phyloP scores from a whole-genome alignment of 2,329 filamentous ascomycete species.

The Rugonectria rugulosa region DNA sequence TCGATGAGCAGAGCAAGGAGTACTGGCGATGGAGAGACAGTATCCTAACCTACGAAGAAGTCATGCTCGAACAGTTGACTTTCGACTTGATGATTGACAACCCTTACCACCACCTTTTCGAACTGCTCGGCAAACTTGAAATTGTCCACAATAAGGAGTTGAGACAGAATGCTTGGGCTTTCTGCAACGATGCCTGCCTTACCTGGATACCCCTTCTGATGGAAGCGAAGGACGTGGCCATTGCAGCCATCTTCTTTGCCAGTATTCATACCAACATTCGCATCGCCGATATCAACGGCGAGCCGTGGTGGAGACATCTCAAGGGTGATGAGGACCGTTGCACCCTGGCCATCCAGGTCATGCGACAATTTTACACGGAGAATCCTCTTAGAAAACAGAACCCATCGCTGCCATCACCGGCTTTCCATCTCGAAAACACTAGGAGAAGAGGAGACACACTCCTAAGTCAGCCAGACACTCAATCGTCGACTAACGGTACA shows the following conservation, averaged over 20 bases:
- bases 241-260: slow-evolving; percentile 86
- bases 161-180: slow-evolving; percentile 89
- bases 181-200: slow-evolving; percentile 88
- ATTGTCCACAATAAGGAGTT: slow-evolving; percentile 82
- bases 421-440: slow-evolving; percentile 64
- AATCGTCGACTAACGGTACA: slow-evolving; percentile 59
- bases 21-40: slow-evolving; percentile 98
- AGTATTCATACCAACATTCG: slow-evolving; percentile 75
- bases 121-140: slow-evolving; percentile 76
- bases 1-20: slow-evolving; percentile 97
- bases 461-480: slow-evolving; percentile 51
- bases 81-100: slow-evolving; percentile 93
- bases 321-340: slow-evolving; percentile 76
- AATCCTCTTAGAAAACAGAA: slow-evolving; percentile 68
- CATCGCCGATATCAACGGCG: slow-evolving; percentile 79
- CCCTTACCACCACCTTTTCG: slow-evolving; percentile 84
- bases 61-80: slow-evolving; percentile 88
- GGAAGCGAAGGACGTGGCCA: slow-evolving; percentile 80
- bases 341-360: slow-evolving; percentile 75
- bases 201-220: slow-evolving; percentile 86
- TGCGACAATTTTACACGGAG: slow-evolving; percentile 73
- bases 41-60: slow-evolving; percentile 89
- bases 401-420: slow-evolving; percentile 60
- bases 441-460: slow-evolving; percentile 56
- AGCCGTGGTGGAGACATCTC: slow-evolving; percentile 87